phyloP scores from a whole-genome alignment of 257 asterid species.

The Catharanthus roseus region DNA sequence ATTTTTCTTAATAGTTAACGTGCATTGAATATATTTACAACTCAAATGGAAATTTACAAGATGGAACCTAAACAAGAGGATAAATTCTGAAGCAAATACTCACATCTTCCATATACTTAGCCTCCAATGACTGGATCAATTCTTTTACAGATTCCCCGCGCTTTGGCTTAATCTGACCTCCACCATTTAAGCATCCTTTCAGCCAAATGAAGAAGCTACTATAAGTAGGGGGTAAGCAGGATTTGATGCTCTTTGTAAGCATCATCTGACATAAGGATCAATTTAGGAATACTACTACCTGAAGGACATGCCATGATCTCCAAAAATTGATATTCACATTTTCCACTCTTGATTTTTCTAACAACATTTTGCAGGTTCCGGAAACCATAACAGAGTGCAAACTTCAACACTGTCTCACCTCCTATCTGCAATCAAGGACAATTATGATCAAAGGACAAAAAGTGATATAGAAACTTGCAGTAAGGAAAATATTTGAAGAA shows the following conservation, averaged over 20 bases:
- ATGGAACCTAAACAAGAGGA: not conserved
- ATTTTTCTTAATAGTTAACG: not conserved
- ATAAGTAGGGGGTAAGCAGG: not conserved
- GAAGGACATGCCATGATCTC: conserved; percentile 99
- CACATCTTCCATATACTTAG: conserved; percentile 71
- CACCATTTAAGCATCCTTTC: conserved; percentile 95
- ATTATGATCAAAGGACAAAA: not conserved
- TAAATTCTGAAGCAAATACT: conserved; percentile 23
- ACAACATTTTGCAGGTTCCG: conserved; percentile 88
- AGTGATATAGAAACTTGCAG: not conserved
- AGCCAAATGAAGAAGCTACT: conserved; percentile 7
- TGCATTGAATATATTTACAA: not conserved
- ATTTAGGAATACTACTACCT: conserved; percentile 35
- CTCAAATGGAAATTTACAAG: not conserved
- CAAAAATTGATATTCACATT: conserved; percentile 81
- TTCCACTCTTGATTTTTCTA: conserved; percentile 76
- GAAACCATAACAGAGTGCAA: conserved; percentile 93
- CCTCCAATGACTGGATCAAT: conserved; percentile 63
- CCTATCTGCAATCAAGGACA: conserved; percentile 49
- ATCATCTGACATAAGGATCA: not conserved
- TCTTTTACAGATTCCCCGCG: conserved; percentile 80
- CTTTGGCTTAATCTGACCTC: conserved; percentile 90
- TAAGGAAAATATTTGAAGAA: not conserved
- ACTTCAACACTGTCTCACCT: conserved; percentile 71
- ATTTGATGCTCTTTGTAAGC: not conserved